These are phyloP conservation scores for Guadua angustifolia DNA, from an alignment of 176 grass and related monocot species.

Conservation along the genomic window DNA sequence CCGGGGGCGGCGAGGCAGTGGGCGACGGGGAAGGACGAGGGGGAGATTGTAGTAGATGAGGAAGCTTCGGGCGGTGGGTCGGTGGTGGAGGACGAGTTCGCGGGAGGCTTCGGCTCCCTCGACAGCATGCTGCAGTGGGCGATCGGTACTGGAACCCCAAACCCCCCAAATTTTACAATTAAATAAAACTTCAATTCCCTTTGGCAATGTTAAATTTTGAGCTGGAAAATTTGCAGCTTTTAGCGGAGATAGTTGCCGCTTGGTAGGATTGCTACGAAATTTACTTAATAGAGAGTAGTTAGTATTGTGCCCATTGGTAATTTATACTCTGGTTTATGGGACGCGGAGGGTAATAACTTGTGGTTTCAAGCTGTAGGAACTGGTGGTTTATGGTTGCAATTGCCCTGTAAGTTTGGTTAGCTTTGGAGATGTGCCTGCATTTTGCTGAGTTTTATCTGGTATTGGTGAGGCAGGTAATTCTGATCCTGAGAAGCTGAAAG, in stretches of 20 bases:
- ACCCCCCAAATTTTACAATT: neutral
- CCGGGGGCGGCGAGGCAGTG: conserved; percentile 34
- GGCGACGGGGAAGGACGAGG: conserved; percentile 63
- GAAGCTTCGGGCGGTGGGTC: conserved; percentile 2
- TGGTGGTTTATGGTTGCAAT: neutral
- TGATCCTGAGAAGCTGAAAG: conserved; percentile 85
- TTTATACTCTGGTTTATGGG: neutral
- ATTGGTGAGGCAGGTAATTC: conserved; percentile 71
- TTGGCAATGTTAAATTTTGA: neutral
- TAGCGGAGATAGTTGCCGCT: neutral
- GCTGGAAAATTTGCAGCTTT: neutral
- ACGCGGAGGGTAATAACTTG: neutral
- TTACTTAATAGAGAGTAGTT: neutral
- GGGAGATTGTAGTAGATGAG: conserved; percentile 39
- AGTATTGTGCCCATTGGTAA: neutral
- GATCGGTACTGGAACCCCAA: conserved; percentile 58
- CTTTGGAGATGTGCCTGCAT: neutral
- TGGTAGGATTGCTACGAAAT: neutral
- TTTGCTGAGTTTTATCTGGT: conserved; percentile 34
- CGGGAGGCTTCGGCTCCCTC: conserved; percentile 78
- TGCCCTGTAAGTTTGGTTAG: conserved; percentile 2
- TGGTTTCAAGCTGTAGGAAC: neutral
- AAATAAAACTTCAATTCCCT: neutral
- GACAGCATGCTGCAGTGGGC: conserved; percentile 98
- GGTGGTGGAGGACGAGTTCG: conserved; percentile 69